Evolutionary conservation across 2,329 filamentous ascomycete genomes (phyloP), one percentile per base, ranked within the genome.

Genomic region (Hymenoscyphus salicellus): DNA sequence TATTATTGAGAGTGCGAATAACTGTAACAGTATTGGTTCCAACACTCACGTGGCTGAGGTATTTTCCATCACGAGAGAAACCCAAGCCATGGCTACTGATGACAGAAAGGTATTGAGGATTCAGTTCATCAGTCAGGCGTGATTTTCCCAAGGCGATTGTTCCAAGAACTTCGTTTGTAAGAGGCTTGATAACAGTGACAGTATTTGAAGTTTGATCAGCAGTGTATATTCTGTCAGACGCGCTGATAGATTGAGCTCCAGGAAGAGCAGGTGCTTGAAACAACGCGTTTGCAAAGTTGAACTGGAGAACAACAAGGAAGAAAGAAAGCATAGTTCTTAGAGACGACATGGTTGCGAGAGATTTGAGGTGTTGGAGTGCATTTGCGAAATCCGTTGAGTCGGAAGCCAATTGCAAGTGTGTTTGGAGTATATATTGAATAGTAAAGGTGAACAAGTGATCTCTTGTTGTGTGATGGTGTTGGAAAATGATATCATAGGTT

Each of bases 161-260:
- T 10, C 61, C 61, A 26, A 62, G 52, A 52, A 62, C 55, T 43
- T 62, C 52, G 43, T 62, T 49, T 7, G 52, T 58, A 26, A 62
- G 30, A 8, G 61, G 61, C 28, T 58, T 62, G 55, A 62, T 58
- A 17, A 62, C 61, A 23, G 61, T 62, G n/a, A 62, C 46, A 3
- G 61, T 62, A 55, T 62, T 62, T 10, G 61, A 62, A 17, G 55
- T 58, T 20, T 62, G 61, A 58, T 62, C 61, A 5, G 55, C 61
- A 3, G 61, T 62, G 33, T 62, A 62, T 16, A 62, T 49, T 33
- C 61, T 33, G 32, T 62, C 61, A 20, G 61, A 58, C 2, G 38
- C 26, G 46, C 55, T 52, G n/a, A 62, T 62, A 32, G 36, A 2
- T 49, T 62, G 61, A 3, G 55, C 46, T 20, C 61, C 61, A 26